Evolutionary conservation across 2,329 filamentous ascomycete species (phyloP).

Genomic region (Fusarium goolgardi): DNA sequence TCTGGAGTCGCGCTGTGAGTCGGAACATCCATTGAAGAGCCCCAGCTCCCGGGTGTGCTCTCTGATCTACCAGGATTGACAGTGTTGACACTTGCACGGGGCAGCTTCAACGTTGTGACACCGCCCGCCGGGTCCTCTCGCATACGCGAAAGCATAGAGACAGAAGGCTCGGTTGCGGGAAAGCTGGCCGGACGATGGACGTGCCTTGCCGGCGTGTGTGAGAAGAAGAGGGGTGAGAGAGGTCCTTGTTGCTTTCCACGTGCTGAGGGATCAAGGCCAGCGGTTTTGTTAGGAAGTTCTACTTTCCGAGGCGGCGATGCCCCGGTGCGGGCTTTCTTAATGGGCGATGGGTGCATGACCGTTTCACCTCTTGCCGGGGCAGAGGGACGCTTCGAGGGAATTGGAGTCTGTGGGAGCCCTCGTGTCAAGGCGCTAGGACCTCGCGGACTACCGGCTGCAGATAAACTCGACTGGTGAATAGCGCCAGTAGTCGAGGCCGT

Average conservation of each 20-base stretch:
- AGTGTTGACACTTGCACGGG: conserved; percentile 63
- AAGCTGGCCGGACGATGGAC: conserved; percentile 53
- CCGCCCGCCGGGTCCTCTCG: conserved; percentile 57
- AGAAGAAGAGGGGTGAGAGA: conserved; percentile 66
- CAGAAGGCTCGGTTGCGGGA: conserved; percentile 56
- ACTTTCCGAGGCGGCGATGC: conserved; percentile 59
- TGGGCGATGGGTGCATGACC: conserved; percentile 52
- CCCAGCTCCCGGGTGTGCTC: conserved; percentile 64
- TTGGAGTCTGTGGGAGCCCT: conserved; percentile 35
- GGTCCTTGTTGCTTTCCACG: conserved; percentile 52
- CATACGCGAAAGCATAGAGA: conserved; percentile 61
- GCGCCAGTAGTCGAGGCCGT: conserved; percentile 29
- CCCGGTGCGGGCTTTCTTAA: conserved; percentile 63
- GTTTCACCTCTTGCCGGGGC: conserved; percentile 39
- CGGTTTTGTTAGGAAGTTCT: conserved; percentile 53
- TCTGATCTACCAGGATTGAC: conserved; percentile 61
- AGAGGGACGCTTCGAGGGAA: conserved; percentile 46
- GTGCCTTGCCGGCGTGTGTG: conserved; percentile 55
- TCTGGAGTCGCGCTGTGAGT: conserved; percentile 65
- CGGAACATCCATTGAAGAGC: conserved; percentile 65
- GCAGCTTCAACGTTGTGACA: conserved; percentile 67
- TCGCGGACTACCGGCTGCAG: conserved; percentile 31
- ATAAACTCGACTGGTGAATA: conserved; percentile 41
- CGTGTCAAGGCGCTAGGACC: conserved; percentile 27
- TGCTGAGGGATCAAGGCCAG: conserved; percentile 42